A percentile compares a stretch with the other conserved stretches of the same genome.
These are phyloP conservation scores for Leishmania tropica DNA, from an alignment of 208 protist species.

Conservation along the genomic window DNA sequence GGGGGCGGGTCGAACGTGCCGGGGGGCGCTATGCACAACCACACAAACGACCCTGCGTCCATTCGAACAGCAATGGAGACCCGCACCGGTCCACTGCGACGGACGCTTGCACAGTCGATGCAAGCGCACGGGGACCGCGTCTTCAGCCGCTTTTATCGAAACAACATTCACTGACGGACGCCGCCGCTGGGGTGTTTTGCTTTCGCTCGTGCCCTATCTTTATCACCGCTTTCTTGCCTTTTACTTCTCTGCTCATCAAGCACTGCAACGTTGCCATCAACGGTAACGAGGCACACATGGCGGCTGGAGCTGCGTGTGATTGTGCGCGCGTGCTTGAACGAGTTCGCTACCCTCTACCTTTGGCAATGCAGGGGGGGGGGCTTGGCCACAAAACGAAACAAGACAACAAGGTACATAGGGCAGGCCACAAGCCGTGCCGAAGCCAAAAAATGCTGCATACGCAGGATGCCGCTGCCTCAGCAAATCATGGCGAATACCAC, in stretches of 20 bases:
- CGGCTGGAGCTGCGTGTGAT: not conserved
- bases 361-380: not conserved
- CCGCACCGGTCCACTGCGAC: constrained; percentile 59
- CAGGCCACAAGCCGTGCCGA: not conserved
- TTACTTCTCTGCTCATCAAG: not conserved
- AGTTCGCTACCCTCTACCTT: not conserved
- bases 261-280: not conserved
- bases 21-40: constrained; percentile 67
- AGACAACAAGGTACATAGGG: not conserved
- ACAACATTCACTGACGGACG: constrained; percentile 67
- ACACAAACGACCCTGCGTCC: constrained; percentile 49
- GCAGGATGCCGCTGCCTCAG: not conserved
- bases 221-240: not conserved
- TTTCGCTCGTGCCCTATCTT: not conserved
- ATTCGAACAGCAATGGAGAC: constrained; percentile 74
- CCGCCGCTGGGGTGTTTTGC: not conserved
- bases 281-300: not conserved
- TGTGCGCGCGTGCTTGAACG: not conserved
- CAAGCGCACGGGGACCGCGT: constrained; percentile 83
- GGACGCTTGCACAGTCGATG: constrained; percentile 59
- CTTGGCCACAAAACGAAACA: not conserved
- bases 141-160: constrained; percentile 85
- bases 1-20: constrained; percentile 68
- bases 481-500: not conserved
- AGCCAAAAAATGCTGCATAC: not conserved